phyloP scores from a whole-genome alignment of 2,329 filamentous ascomycete genomes.

The Byssothecium circinans region DNA sequence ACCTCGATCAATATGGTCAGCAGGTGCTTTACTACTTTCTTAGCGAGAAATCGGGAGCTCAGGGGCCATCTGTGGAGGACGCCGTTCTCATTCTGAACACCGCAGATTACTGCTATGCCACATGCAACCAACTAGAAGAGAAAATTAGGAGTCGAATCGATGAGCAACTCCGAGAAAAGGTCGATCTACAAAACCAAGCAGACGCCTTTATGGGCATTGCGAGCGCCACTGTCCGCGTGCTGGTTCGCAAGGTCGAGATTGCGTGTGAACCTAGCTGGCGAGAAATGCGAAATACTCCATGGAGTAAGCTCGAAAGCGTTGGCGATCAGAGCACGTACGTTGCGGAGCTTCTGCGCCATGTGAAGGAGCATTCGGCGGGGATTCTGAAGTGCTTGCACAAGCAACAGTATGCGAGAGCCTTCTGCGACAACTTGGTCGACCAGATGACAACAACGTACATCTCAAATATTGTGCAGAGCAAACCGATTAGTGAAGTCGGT shows the following conservation, averaged over 20 bases:
- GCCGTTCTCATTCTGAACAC: constrained; percentile 89
- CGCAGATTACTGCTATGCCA: constrained; percentile 94
- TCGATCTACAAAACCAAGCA: constrained; percentile 90
- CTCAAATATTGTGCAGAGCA: constrained; percentile 81
- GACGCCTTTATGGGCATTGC: constrained; percentile 96
- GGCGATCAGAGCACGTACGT: constrained; percentile 94
- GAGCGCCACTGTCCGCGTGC: constrained; percentile 77
- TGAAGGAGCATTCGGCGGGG: constrained; percentile 72
- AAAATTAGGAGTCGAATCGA: constrained; percentile 92
- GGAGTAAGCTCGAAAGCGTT: constrained; percentile 90
- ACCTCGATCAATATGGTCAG: constrained; percentile 93
- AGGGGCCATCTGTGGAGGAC: constrained; percentile 69
- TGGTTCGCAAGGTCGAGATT: constrained; percentile 81
- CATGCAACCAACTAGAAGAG: constrained; percentile 90
- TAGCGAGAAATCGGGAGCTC: constrained; percentile 59
- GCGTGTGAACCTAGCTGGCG: constrained; percentile 87
- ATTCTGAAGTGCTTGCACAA: constrained; percentile 80
- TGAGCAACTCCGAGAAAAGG: constrained; percentile 67
- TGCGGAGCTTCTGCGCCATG: constrained; percentile 71
- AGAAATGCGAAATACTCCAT: constrained; percentile 95
- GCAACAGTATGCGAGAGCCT: constrained; percentile 89
- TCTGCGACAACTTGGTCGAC: constrained; percentile 95
- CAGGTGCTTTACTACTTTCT: constrained; percentile 80
- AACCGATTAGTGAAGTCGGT: constrained; percentile 88
- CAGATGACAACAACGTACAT: constrained; percentile 78